A percentile compares a stretch with the other conserved stretches of the same genome.
Conservation (phyloP, 2,329 filamentous ascomycete species). For the Raffaelea deltoideospora region DNA sequence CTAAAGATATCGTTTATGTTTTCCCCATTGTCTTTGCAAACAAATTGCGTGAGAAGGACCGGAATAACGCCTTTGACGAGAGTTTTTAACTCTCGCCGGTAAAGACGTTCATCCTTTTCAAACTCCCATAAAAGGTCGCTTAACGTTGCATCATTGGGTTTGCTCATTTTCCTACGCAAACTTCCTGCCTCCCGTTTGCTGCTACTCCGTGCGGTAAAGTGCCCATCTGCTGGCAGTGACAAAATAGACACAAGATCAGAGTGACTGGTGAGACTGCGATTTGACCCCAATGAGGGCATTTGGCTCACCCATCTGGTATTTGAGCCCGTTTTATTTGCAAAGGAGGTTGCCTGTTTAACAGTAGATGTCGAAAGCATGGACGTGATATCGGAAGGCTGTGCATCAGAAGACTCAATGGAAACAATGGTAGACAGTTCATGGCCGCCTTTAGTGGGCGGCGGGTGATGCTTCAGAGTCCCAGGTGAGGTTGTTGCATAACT, state of each 20-base stretch:
- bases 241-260: conserved; percentile 89
- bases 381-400: conserved; percentile 31
- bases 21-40: conserved; percentile 48
- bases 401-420: conserved; percentile 33
- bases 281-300: conserved; percentile 34
- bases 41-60: conserved; percentile 71
- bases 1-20: conserved; percentile 54
- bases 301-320: conserved; percentile 30
- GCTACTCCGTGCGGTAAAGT: conserved; percentile 42
- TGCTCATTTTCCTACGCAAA: conserved; percentile 57
- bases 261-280: conserved; percentile 73
- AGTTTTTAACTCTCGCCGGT: conserved; percentile 80
- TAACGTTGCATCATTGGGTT: conserved; percentile 51
- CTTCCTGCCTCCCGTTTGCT: conserved; percentile 67
- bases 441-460: conserved; percentile 39
- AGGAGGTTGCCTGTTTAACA: conserved; percentile 34
- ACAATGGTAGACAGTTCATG: conserved; percentile 43
- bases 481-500: conserved; percentile 8
- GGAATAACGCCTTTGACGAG: conserved; percentile 91
- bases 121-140: conserved; percentile 69
- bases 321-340: conserved; percentile 31
- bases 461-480: conserved; percentile 11
- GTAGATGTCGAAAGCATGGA: conserved; percentile 35
- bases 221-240: conserved; percentile 49
- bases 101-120: conserved; percentile 69